A percentile compares a stretch with the other conserved stretches of the same genome.
phyloP scores from a whole-genome alignment of 176 grass and related monocot genomes.

The Poa pratensis region DNA sequence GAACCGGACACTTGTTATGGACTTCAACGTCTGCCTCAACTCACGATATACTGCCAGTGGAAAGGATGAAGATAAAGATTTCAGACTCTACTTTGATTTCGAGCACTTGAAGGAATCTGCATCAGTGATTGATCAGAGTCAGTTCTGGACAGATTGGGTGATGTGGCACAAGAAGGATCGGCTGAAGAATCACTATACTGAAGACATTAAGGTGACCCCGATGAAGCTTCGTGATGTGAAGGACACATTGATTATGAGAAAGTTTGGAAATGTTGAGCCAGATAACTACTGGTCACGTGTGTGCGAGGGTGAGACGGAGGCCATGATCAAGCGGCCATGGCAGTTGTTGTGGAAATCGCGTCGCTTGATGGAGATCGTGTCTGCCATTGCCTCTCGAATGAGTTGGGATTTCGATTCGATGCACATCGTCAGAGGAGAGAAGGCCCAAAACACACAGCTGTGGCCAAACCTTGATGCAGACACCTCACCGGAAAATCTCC shows the following conservation, averaged over 20 bases:
- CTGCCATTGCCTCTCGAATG: slow-evolving; percentile 78
- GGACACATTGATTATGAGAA: slow-evolving; percentile 88
- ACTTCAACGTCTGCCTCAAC: slow-evolving; percentile 74
- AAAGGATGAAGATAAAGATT: slow-evolving; percentile 80
- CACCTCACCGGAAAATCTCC: slow-evolving; percentile 72
- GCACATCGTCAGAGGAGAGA: slow-evolving; percentile 81
- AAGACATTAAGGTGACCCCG: slow-evolving; percentile 77
- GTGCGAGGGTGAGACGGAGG: slow-evolving; percentile 85
- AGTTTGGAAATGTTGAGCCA: slow-evolving; percentile 73
- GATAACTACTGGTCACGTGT: slow-evolving; percentile 93
- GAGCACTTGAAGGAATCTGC: slow-evolving; percentile 80
- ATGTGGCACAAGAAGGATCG: slow-evolving; percentile 74
- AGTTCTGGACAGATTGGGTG: slow-evolving; percentile 86
- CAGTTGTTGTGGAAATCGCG: slow-evolving; percentile 89
- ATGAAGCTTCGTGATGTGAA: slow-evolving; percentile 75
- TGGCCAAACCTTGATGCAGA: slow-evolving; percentile 81
- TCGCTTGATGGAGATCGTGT: slow-evolving; percentile 89
- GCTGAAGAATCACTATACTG: slow-evolving; percentile 70
- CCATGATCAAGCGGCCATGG: slow-evolving; percentile 86
- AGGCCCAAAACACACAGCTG: slow-evolving; percentile 72
- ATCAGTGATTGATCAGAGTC: slow-evolving; percentile 74
- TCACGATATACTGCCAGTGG: slow-evolving; percentile 62
- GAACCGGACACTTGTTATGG: slow-evolving; percentile 93
- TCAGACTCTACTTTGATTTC: slow-evolving; percentile 95
- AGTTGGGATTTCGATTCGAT: slow-evolving; percentile 89